phyloP scores from a whole-genome alignment of 495 filamentous ascomycete species.

The Lasiosphaeria ovina region DNA sequence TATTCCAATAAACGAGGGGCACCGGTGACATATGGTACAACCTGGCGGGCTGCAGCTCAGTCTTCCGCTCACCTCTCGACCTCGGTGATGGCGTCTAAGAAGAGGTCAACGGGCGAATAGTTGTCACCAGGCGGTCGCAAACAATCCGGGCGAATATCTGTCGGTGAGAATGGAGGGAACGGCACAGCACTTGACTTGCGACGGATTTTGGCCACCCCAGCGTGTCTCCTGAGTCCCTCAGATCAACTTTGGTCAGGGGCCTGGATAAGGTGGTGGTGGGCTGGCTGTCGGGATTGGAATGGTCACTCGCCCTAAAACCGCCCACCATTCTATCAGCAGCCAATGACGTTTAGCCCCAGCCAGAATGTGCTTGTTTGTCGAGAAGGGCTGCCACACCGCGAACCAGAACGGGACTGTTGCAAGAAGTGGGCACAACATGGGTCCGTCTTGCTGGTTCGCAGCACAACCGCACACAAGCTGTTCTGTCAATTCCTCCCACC shows the following conservation, averaged over 20 bases:
- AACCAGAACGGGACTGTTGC: background rate
- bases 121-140: background rate
- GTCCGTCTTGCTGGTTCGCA: background rate
- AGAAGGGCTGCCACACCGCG: constrained; percentile 14
- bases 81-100: background rate
- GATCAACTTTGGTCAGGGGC: background rate
- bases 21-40: too few species aligned
- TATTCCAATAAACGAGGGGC: too few species aligned
- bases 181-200: background rate
- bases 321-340: constrained; percentile 20
- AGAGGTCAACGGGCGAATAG: background rate
- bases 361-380: constrained; percentile 8
- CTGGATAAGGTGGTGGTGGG: constrained; percentile 14
- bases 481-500: too few species aligned
- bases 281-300: constrained; percentile 13
- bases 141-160: background rate
- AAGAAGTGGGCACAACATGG: background rate
- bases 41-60: too few species aligned
- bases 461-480: too few species aligned
- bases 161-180: background rate
- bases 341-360: constrained; percentile 45
- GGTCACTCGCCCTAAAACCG: constrained; percentile 21
- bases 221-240: too few species aligned
- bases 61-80: too few species aligned
- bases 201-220: too few species aligned